These are phyloP conservation scores for Apophysomyces ossiformis DNA, from an alignment of 371 early-diverging fungal genomes.

Conservation along the genomic window DNA sequence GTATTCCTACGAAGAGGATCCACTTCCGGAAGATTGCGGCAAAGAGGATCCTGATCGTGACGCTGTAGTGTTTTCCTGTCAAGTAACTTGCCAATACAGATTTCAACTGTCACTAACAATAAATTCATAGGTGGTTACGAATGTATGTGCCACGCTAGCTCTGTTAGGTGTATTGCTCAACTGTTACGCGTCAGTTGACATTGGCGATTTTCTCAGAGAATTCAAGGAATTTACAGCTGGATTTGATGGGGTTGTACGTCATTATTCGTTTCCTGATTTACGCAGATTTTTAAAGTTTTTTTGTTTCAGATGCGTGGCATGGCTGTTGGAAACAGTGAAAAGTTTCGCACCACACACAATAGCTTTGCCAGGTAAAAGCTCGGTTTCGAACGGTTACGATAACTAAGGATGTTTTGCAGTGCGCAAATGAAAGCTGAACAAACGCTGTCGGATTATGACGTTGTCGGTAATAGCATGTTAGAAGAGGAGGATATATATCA, in stretches of 20 bases:
- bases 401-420: not conserved
- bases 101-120: not conserved
- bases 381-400: not conserved
- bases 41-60: constrained; percentile 33
- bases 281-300: not conserved
- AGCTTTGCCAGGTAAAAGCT: constrained; percentile 29
- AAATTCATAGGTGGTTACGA: constrained; percentile 27
- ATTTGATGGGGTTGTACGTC: constrained; percentile 23
- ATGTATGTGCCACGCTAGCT: constrained; percentile 53
- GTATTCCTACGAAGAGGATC: constrained; percentile 15
- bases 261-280: not conserved
- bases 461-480: constrained; percentile 16
- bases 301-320: constrained; percentile 29
- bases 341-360: constrained; percentile 39
- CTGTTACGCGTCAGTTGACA: constrained; percentile 22
- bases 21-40: constrained; percentile 18
- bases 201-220: constrained; percentile 30
- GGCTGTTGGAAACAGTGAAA: constrained; percentile 33
- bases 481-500: constrained; percentile 30
- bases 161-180: constrained; percentile 42
- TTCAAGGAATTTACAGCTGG: constrained; percentile 34
- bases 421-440: constrained; percentile 12
- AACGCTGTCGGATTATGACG: constrained; percentile 8
- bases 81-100: constrained; percentile 5
- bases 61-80: constrained; percentile 19